Evolutionary conservation across 139 green algal species (phyloP).

Genomic region (Nannochloris sp.): DNA sequence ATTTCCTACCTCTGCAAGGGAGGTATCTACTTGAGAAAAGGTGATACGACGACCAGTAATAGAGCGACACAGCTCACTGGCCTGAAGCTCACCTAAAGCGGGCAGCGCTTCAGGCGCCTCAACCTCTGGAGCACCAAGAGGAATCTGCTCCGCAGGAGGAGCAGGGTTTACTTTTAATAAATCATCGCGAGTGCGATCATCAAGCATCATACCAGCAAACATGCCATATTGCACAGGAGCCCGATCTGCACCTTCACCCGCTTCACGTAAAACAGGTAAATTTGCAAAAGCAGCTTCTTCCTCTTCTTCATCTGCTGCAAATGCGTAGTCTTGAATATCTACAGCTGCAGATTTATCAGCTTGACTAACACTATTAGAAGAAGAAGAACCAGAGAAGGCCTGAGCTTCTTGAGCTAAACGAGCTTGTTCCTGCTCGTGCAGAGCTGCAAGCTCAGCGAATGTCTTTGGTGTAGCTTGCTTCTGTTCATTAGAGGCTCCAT

Average conservation of each 20-base stretch:
- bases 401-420: too few relatives aligned
- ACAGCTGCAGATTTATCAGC: background rate
- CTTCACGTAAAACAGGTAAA: background rate
- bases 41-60: background rate
- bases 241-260: background rate
- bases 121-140: background rate
- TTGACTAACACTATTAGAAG: background rate
- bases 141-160: background rate
- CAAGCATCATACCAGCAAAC: background rate
- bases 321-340: background rate
- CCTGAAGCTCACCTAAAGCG: conserved; percentile 5
- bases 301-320: background rate
- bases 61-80: background rate
- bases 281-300: background rate
- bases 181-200: conserved; percentile 5
- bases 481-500: background rate
- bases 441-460: conserved; percentile 18
- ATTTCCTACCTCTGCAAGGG: background rate
- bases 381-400: too few relatives aligned
- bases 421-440: conserved; percentile 1
- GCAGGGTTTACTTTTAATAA: background rate
- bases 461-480: background rate
- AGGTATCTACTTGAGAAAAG: background rate
- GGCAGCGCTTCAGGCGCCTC: background rate
- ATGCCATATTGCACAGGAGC: background rate